Base-by-base conservation (phyloP, 176 grass and related monocot genomes). In the Oryza brachyantha region DNA sequence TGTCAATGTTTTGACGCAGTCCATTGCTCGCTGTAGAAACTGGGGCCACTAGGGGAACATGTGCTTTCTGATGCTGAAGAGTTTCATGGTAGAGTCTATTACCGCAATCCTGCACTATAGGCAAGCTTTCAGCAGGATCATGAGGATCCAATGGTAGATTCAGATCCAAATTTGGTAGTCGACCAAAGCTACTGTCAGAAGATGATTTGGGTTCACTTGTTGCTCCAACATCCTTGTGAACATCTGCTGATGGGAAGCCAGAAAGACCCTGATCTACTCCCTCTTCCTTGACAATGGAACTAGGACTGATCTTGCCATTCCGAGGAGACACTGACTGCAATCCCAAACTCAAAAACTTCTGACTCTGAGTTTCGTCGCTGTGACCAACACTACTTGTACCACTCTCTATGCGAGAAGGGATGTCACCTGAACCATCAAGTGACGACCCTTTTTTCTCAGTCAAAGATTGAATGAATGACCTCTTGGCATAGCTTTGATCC, bases 111-210 rank as follows among this genome's bases (percentile, higher is more conserved):
- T 64, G 57, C 65, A 81, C 64, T 75, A 37, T 46, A 81, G 77
- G 43, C 64, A 84, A 65, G 29, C 71, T 45, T 76, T 81, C 76
- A 75, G 45, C 27, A 13, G 45, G 79, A 72, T 85, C 82, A 72
- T 1, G 28, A 24, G 82, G 72, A 43, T 88, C 57, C 27, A 42
- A 68, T 37, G 71, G 38, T 19, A 85, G 66, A 84, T 89, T 89
- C 19, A 89, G 82, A 81, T 89, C 87, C 72, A 89, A 85, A 27
- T 76, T 84, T 31, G 82, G 73, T 29, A 89, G 43, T 72, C 75
- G 84, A 5, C 72, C 72, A 7, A 72, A 69, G 29, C 36, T 80
- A 80, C 27, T 45, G 45, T 35, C 64, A 58, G 34, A 75, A 52
- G 72, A 70, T 26, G 41, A 82, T 64, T 64, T 79, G 13, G 34